A percentile compares a stretch with the other conserved stretches of the same genome.
Conservation (phyloP, 1,284 basidiomycete genomes). For the Cystobasidium sp. region DNA sequence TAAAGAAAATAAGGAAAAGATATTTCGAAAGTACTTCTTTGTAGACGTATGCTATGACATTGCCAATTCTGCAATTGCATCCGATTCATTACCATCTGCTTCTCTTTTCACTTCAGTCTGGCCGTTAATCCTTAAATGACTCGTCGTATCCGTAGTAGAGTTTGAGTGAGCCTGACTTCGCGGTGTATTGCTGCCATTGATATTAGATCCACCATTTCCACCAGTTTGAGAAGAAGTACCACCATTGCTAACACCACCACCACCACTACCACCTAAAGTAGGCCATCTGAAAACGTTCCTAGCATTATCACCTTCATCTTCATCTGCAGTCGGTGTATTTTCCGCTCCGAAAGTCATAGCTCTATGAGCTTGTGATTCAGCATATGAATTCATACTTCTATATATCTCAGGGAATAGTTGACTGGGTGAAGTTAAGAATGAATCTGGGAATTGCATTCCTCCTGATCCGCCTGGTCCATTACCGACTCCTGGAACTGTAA, state of each 20-base stretch:
- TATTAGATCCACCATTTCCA: not conserved
- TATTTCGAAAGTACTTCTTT: not conserved
- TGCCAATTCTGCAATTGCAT: not conserved
- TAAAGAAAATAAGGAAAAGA: not conserved
- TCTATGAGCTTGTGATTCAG: conserved; percentile 33
- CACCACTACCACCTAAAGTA: conserved; percentile 5
- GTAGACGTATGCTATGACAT: not conserved
- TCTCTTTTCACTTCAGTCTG: not conserved
- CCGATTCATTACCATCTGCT: conserved; percentile 2
- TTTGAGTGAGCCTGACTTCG: not conserved
- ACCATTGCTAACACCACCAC: not conserved
- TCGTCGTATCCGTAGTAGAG: not conserved
- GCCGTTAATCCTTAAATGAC: conserved; percentile 9
- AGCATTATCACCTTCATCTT: conserved; percentile 7
- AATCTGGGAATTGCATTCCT: conserved; percentile 33
- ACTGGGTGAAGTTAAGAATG: conserved; percentile 22
- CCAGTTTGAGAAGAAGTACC: not conserved
- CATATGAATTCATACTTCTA: conserved; percentile 32
- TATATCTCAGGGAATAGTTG: conserved; percentile 43
- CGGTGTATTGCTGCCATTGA: not conserved
- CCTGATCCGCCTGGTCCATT: conserved; percentile 3
- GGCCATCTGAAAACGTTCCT: conserved; percentile 31
- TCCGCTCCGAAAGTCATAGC: conserved; percentile 32
- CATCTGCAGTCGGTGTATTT: conserved; percentile 9
- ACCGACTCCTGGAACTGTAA: not conserved